Evolutionary conservation across 2,329 filamentous ascomycete genomes (phyloP), one percentile per base, ranked within the genome.

Genomic region (Blumeriella jaapii): DNA sequence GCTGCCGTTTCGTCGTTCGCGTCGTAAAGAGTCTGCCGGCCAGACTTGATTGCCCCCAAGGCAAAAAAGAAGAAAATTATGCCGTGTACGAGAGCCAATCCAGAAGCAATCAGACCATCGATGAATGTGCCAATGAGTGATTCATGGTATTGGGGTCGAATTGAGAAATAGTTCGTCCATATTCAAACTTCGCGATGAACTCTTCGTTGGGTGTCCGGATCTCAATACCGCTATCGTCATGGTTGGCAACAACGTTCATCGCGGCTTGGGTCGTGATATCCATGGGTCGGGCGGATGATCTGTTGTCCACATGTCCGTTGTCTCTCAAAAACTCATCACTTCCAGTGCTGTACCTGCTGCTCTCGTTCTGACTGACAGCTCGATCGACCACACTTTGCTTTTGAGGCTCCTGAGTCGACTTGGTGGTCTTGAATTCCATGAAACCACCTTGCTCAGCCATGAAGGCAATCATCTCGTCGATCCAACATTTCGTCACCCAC

Each of bases 401-500:
- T 8, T 40, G 43, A 3, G 52, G 47, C 6, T 52, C 50, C 9
- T 14, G 31, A 9, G 51, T 44, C 6, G 52, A 50, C 46, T 60
- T 68, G 32, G 59, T 59, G 3, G 55, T 55, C 45, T 63, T 71
- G 39, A 69, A 68, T 46, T 68, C 67, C 64, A 95, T 77, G 54
- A 95, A 95, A 0, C 89, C 89, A 32, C 87, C 89, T 50, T 87
- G 78, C 51, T 93, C 85, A 0, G 84, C 85, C 47, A 94, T 67
- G 69, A 93, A 95, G 38, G 81, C 70, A 31, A 86, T 75, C 83
- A 93, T 93, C 61, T 96, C 89, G 53, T 95, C 87, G 34, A 95
- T 73, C 68, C 89, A 96, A 39, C 89, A 87, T 57, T 95, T 94
- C 3, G 86, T 86, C 39, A 95, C 82, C 83, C 83, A 91, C 85